Evolutionary conservation across 352 stramenopile species (phyloP).

Genomic region (Pythium guiyangense): DNA sequence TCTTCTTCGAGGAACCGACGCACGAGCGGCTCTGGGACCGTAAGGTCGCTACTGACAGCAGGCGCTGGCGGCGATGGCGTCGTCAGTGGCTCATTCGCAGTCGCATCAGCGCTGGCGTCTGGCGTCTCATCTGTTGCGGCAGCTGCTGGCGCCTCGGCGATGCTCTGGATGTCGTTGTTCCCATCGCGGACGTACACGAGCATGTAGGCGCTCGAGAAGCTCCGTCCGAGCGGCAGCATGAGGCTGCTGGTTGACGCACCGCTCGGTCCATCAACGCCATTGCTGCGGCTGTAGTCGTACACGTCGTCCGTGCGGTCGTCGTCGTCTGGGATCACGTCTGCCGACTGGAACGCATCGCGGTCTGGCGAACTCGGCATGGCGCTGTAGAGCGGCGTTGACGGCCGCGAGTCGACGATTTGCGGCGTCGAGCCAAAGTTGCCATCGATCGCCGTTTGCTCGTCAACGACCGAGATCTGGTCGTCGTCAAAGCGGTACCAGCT

Average conservation of each 20-base stretch:
- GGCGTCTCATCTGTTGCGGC: not conserved
- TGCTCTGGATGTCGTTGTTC: constrained; percentile 60
- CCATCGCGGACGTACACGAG: constrained; percentile 83
- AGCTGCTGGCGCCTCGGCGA: constrained; percentile 9
- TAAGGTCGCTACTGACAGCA: constrained; percentile 12
- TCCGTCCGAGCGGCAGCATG: constrained; percentile 53
- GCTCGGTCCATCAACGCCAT: constrained; percentile 11
- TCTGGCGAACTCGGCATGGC: constrained; percentile 50
- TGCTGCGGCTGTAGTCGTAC: constrained; percentile 38
- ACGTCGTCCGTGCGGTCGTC: constrained; percentile 18
- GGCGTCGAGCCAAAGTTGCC: constrained; percentile 45
- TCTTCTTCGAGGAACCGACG: constrained; percentile 80
- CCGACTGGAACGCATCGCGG: constrained; percentile 25
- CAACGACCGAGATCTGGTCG: constrained; percentile 73
- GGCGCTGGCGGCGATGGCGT: not conserved
- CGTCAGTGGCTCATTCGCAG: not conserved
- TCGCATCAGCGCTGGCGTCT: not conserved
- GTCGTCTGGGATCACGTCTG: constrained; percentile 29
- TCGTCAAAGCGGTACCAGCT: constrained; percentile 87
- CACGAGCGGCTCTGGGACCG: constrained; percentile 50
- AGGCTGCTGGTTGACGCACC: constrained; percentile 24
- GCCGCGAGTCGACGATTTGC: constrained; percentile 8
- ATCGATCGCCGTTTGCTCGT: constrained; percentile 69
- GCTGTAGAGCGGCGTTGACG: constrained; percentile 49
- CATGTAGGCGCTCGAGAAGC: constrained; percentile 87